Percentiles rank a stretch among this genome's conserved stretches.
phyloP scores from a whole-genome alignment of 345 rosid species.

The Salix dunnii region DNA sequence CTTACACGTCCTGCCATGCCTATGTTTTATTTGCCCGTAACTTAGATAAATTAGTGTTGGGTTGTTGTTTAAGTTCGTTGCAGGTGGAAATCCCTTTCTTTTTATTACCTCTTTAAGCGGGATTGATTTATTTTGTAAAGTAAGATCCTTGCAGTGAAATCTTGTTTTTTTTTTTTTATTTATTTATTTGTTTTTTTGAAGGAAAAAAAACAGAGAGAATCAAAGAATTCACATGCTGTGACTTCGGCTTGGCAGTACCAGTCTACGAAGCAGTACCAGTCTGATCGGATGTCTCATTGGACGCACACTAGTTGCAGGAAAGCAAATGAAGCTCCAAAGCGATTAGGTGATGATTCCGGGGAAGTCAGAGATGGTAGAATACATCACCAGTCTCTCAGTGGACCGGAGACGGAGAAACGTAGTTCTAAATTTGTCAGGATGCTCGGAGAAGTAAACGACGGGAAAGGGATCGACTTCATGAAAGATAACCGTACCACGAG shows the following conservation, averaged over 20 bases:
- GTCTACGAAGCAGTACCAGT: slow-evolving; percentile 37
- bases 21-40: neutral
- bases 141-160: neutral
- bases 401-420: slow-evolving; percentile 18
- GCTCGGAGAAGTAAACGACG: slow-evolving; percentile 22
- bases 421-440: slow-evolving; percentile 20
- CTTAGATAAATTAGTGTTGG: neutral
- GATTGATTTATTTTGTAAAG: neutral
- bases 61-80: neutral
- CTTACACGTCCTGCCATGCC: neutral
- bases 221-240: neutral
- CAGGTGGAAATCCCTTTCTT: neutral
- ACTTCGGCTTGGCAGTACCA: neutral
- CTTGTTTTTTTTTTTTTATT: neutral
- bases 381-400: neutral
- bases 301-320: slow-evolving; percentile 23
- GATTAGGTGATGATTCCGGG: slow-evolving; percentile 6
- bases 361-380: slow-evolving; percentile 13
- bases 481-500: slow-evolving; percentile 18
- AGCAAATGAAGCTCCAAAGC: slow-evolving; percentile 14
- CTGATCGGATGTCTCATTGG: slow-evolving; percentile 76
- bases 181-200: neutral
- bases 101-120: neutral
- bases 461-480: slow-evolving; percentile 18
- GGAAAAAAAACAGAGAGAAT: neutral